Evolutionary conservation across 805 yeast genomes (phyloP), one percentile per base, ranked within the genome.

Genomic region (Lipomyces yamanashiensis): DNA sequence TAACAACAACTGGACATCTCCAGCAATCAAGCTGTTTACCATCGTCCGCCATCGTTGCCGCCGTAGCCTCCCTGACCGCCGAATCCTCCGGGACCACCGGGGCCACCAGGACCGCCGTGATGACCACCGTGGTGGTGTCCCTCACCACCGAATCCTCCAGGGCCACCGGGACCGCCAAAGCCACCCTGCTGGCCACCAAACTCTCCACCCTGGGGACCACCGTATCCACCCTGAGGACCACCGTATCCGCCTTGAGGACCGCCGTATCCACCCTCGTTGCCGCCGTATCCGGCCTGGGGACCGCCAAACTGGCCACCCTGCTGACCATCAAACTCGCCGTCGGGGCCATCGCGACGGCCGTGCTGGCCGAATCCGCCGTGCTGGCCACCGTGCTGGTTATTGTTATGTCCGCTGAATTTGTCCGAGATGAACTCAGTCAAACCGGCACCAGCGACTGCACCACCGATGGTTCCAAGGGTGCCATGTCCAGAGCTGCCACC

Each of bases 391-490:
- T 39, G 23, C 52, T 41, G 19, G 40, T 54, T 36, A 13, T 45
- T 8, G 13, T 61, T n/a, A 28, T 41, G 41, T 13, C 40, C 28
- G 15, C 33, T 47, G 33, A 45, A 28, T 40, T 53, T 34, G 40
- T 43, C 44, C 15, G 57, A 13, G 53, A 57, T 41, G 52, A 55
- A 15, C 15, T 50, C 34, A 2, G 69, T 64, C 50, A 63, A 7
- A 15, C 54, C 56, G 39, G 59, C 68, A 39, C 67, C 68, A 8
- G 60, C 66, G 19, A 58, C 59, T n/a, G 65, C 68, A 21, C 67
- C 68, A 28, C 68, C 68, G 21, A 65, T 19, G n/a, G 61, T 52
- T 13, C 67, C 68, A 17, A 64, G 54, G 7, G 53, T 52, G 52
- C 68, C 68, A 40, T 63, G 67, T 39, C 66, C 66, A 5, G 59